Evolutionary conservation across 257 asterid genomes (phyloP).

Genomic region (Primulina huaijiensis): DNA sequence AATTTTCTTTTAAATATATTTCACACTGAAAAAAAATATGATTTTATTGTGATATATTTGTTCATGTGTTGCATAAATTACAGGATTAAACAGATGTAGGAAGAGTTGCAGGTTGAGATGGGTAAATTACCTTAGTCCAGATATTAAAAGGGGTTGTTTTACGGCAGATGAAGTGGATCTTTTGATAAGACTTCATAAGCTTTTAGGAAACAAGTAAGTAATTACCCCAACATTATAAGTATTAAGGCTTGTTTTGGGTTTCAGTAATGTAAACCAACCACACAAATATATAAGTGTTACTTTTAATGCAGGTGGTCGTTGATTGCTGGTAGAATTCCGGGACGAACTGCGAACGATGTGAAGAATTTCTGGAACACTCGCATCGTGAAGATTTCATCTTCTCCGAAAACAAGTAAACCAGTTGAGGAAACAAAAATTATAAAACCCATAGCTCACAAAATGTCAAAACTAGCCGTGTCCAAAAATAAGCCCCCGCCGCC

Average conservation of each 20-base stretch:
- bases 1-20: too few species aligned
- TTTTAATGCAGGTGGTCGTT: background rate
- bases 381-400: background rate
- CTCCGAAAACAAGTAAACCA: background rate
- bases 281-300: background rate
- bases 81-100: background rate
- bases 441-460: background rate
- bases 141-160: background rate
- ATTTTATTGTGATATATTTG: background rate
- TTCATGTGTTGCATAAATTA: too few species aligned
- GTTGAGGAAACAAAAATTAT: background rate
- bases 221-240: too few species aligned
- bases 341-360: background rate
- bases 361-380: background rate
- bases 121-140: background rate
- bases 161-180: background rate
- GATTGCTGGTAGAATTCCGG: background rate
- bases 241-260: too few species aligned
- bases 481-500: background rate
- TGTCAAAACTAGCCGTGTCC: background rate
- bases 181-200: background rate
- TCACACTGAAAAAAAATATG: too few species aligned
- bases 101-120: background rate
- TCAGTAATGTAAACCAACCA: too few species aligned
- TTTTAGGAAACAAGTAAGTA: background rate